A percentile compares a stretch with the other conserved stretches of the same genome.
Evolutionary conservation across 371 early-diverging fungal genomes (phyloP).

Genomic region (Blakeslea trispora): DNA sequence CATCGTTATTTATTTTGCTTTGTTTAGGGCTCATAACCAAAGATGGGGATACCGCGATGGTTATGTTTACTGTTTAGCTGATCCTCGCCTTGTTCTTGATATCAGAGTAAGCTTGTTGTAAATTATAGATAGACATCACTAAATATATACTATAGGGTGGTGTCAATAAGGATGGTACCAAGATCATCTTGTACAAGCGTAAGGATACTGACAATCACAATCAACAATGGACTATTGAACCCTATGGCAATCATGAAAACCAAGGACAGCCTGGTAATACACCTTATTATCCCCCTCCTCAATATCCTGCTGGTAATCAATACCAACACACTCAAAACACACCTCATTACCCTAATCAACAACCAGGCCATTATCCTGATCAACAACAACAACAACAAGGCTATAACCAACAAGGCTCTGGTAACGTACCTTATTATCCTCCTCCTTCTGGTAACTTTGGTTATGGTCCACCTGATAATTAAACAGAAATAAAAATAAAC

Average conservation of each 20-base stretch:
- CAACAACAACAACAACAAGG: not conserved
- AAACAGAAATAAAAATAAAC: slow-evolving; percentile 4
- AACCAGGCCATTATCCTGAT: not conserved
- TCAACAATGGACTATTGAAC: slow-evolving; percentile 45
- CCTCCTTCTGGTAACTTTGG: slow-evolving; percentile 18
- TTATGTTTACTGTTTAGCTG: slow-evolving; percentile 37
- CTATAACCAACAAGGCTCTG: not conserved
- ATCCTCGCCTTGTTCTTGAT: slow-evolving; percentile 48
- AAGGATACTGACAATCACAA: slow-evolving; percentile 39
- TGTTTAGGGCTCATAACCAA: slow-evolving; percentile 48
- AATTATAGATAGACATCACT: not conserved
- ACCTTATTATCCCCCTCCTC: slow-evolving; percentile 10
- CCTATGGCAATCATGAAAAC: slow-evolving; percentile 12
- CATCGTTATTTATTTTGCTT: not conserved
- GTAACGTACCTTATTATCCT: slow-evolving; percentile 7
- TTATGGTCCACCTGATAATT: slow-evolving; percentile 29
- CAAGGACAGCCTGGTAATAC: slow-evolving; percentile 1
- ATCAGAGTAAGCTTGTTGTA: slow-evolving; percentile 38
- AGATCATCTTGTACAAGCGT: slow-evolving; percentile 41
- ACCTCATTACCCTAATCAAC: not conserved
- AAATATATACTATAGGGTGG: slow-evolving; percentile 26
- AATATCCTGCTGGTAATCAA: not conserved
- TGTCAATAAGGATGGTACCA: slow-evolving; percentile 36
- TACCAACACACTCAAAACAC: not conserved
- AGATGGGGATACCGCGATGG: slow-evolving; percentile 48